Percentiles rank a stretch among this genome's conserved stretches.
These are phyloP conservation scores for Guyanaporus albipodus DNA, from an alignment of 768 basidiomycete species.

Conservation along the genomic window DNA sequence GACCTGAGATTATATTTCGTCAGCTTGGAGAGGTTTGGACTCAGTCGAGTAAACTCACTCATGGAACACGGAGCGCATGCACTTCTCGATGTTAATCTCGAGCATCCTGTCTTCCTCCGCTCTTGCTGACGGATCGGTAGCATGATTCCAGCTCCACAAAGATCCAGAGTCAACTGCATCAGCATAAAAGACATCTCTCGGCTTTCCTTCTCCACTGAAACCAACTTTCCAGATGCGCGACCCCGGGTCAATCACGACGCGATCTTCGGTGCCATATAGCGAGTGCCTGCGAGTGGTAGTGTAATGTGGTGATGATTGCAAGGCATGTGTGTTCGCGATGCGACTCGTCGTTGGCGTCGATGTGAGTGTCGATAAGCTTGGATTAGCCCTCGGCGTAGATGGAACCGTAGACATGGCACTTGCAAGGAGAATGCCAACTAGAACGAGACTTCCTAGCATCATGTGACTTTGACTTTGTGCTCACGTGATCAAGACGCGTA, in stretches of 20 bases:
- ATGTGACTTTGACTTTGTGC: slow-evolving; percentile 13
- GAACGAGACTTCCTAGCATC: neutral
- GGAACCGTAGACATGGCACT: slow-evolving; percentile 32
- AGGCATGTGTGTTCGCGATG: slow-evolving; percentile 40
- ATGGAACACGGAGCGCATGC: slow-evolving; percentile 76
- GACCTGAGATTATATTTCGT: slow-evolving; percentile 50
- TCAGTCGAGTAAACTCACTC: slow-evolving; percentile 49
- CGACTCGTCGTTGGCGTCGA: slow-evolving; percentile 59
- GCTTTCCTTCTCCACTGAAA: slow-evolving; percentile 92
- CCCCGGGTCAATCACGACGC: slow-evolving; percentile 92
- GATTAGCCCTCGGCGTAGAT: slow-evolving; percentile 31
- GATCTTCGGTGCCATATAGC: slow-evolving; percentile 94
- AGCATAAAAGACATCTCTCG: slow-evolving; percentile 80
- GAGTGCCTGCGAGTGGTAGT: slow-evolving; percentile 84
- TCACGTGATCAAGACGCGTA: slow-evolving; percentile 25
- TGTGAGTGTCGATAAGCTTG: slow-evolving; percentile 21
- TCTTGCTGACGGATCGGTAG: slow-evolving; percentile 50
- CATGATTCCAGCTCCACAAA: slow-evolving; percentile 60
- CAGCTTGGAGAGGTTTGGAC: slow-evolving; percentile 7
- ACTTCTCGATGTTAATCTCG: slow-evolving; percentile 62
- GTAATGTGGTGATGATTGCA: slow-evolving; percentile 80
- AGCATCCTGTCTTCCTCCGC: slow-evolving; percentile 74
- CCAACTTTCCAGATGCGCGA: slow-evolving; percentile 96
- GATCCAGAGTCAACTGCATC: slow-evolving; percentile 39
- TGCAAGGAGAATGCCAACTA: slow-evolving; percentile 1